A percentile compares a stretch with the other conserved stretches of the same genome.
Conservation (phyloP, 2,329 filamentous ascomycete genomes). For the Drechslera avenae region DNA sequence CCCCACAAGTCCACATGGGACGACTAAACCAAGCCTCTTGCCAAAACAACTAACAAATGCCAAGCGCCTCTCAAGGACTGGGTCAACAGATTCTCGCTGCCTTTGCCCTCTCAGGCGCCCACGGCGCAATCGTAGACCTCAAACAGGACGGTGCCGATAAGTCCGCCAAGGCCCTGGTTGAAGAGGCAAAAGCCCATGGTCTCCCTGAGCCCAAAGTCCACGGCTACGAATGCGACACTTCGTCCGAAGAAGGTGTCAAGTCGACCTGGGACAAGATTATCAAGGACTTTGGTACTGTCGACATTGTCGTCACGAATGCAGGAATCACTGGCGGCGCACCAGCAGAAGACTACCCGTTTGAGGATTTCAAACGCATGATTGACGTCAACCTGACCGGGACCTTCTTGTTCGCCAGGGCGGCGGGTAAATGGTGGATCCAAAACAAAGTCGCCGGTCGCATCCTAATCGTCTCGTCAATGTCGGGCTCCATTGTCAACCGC, state of each 20-base stretch:
- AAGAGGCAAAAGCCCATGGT: constrained; percentile 12
- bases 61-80: constrained; percentile 35
- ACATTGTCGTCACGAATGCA: constrained; percentile 49
- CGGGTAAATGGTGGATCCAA: constrained; percentile 67
- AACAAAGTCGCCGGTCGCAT: constrained; percentile 73
- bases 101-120: constrained; percentile 37
- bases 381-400: constrained; percentile 83
- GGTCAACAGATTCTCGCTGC: constrained; percentile 41
- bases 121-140: constrained; percentile 44
- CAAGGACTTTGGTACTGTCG: constrained; percentile 44
- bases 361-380: constrained; percentile 78
- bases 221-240: constrained; percentile 49
- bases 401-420: constrained; percentile 72
- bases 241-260: constrained; percentile 45
- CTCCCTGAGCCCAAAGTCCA: constrained; percentile 36
- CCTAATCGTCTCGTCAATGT: constrained; percentile 73
- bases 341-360: constrained; percentile 75
- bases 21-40: not conserved
- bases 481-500: constrained; percentile 52
- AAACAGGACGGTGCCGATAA: constrained; percentile 25
- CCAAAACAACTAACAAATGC: not conserved
- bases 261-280: constrained; percentile 42
- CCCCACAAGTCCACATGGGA: not conserved
- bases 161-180: constrained; percentile 10
- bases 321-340: constrained; percentile 56